Evolutionary conservation across 208 protist species (phyloP).

Genomic region (Vickermania ingenoplastis): DNA sequence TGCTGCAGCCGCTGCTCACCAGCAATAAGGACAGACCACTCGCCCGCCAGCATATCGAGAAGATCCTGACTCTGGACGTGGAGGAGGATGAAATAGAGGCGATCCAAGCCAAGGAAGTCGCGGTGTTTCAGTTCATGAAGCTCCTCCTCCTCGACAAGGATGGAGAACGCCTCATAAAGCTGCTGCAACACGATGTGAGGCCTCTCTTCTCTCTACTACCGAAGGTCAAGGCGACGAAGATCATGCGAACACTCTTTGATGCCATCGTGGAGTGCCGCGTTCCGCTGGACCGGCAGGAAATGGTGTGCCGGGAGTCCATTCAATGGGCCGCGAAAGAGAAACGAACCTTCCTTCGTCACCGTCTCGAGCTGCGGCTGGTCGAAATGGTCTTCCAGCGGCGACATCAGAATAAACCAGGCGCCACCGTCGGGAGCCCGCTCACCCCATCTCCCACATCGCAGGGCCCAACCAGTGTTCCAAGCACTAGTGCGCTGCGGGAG

Average conservation of each 20-base stretch:
- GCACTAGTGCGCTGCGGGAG: neutral
- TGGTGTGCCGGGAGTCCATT: constrained; percentile 92
- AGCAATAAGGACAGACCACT: constrained; percentile 41
- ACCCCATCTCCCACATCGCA: neutral
- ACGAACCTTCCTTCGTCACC: constrained; percentile 95
- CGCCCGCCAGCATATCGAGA: constrained; percentile 35
- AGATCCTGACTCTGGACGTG: constrained; percentile 26
- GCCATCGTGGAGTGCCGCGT: constrained; percentile 71
- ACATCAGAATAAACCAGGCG: neutral
- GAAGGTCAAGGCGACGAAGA: constrained; percentile 89
- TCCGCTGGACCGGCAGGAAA: constrained; percentile 71
- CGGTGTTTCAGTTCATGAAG: constrained; percentile 67
- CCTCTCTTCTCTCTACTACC: constrained; percentile 75
- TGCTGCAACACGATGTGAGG: constrained; percentile 43
- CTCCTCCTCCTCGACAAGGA: constrained; percentile 44
- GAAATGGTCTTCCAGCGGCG: constrained; percentile 82
- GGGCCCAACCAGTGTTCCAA: too few species aligned
- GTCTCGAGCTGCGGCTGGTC: constrained; percentile 91
- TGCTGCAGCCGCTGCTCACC: constrained; percentile 1
- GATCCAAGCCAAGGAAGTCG: constrained; percentile 70
- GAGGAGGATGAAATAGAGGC: constrained; percentile 42
- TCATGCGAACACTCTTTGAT: constrained; percentile 87
- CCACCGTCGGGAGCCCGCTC: neutral
- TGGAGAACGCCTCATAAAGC: constrained; percentile 40
- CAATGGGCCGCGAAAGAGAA: constrained; percentile 93